A percentile compares a stretch with the other conserved stretches of the same genome.
Evolutionary conservation across 495 filamentous ascomycete species (phyloP).

Genomic region (Penicillium simplicissimum): DNA sequence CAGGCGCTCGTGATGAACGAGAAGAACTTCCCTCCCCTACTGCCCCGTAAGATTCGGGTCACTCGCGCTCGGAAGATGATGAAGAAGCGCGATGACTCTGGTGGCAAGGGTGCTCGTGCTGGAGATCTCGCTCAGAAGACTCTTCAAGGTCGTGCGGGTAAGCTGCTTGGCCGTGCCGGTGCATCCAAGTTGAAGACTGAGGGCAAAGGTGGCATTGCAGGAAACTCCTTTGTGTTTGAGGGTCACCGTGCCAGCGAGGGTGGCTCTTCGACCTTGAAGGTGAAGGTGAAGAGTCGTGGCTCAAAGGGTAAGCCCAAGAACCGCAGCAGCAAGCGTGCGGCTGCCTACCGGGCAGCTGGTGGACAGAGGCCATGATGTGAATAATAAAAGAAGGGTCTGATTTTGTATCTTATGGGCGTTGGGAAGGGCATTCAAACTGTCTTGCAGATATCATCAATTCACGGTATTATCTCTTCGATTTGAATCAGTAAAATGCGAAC

Average conservation of each 20-base stretch:
- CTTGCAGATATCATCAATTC: slow-evolving; percentile 17
- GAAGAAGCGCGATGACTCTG: slow-evolving; percentile 60
- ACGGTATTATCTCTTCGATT: slow-evolving; percentile 10
- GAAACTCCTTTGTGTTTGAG: slow-evolving; percentile 80
- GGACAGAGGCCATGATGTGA: slow-evolving; percentile 42
- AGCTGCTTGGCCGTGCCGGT: slow-evolving; percentile 78
- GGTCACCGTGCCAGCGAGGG: slow-evolving; percentile 76
- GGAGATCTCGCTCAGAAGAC: slow-evolving; percentile 65
- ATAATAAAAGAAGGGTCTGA: slow-evolving; percentile 13
- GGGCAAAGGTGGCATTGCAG: slow-evolving; percentile 34
- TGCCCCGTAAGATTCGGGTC: slow-evolving; percentile 86
- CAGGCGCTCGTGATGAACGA: slow-evolving; percentile 80
- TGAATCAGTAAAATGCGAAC: no score
- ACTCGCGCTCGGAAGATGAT: slow-evolving; percentile 75
- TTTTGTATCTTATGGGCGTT: slow-evolving; percentile 28
- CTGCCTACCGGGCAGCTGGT: slow-evolving; percentile 64
- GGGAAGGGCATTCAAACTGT: slow-evolving; percentile 25
- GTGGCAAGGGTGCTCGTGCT: slow-evolving; percentile 52
- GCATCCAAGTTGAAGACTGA: slow-evolving; percentile 62
- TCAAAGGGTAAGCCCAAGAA: slow-evolving; percentile 54
- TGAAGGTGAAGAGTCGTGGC: slow-evolving; percentile 59
- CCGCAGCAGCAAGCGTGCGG: slow-evolving; percentile 57
- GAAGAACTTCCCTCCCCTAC: slow-evolving; percentile 89
- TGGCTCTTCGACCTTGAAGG: slow-evolving; percentile 61
- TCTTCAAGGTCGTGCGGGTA: slow-evolving; percentile 73